phyloP scores from a whole-genome alignment of 495 filamentous ascomycete species.

The Xylaria sp. region DNA sequence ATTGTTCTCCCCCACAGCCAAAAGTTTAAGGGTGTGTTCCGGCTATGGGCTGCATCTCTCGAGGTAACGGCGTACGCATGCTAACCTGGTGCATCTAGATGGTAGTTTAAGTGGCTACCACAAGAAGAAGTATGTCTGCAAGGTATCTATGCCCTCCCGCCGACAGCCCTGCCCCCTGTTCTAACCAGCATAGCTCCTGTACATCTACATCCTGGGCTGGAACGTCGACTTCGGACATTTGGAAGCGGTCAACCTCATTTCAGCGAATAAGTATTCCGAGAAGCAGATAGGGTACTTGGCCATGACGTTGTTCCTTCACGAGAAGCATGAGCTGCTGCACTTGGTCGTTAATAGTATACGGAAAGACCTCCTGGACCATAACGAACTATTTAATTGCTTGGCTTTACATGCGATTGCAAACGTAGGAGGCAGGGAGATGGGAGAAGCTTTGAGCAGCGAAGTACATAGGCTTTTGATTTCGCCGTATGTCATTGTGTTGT shows the following conservation, averaged over 20 bases:
- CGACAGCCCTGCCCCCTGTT: neutral
- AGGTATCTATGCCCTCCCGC: conserved; percentile 56
- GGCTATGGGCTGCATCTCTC: conserved; percentile 13
- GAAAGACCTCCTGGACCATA: conserved; percentile 92
- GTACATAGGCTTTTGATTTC: conserved; percentile 96
- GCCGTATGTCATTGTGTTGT: conserved; percentile 67
- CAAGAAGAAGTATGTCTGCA: conserved; percentile 99
- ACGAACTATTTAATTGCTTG: conserved; percentile 96
- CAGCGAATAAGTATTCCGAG: conserved; percentile 95
- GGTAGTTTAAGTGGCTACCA: conserved; percentile 93
- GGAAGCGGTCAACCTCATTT: conserved; percentile 97
- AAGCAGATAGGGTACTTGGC: conserved; percentile 99
- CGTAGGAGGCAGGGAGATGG: conserved; percentile 96
- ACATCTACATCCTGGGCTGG: conserved; percentile 99
- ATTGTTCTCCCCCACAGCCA: conserved; percentile 53
- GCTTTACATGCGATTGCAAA: conserved; percentile 99
- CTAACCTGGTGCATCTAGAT: conserved; percentile 57
- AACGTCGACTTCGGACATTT: conserved; percentile 99
- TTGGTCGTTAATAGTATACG: conserved; percentile 98
- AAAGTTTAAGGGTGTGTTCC: conserved; percentile 73
- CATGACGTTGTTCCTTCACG: conserved; percentile 96
- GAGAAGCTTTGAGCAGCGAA: conserved; percentile 89
- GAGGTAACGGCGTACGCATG: conserved; percentile 33
- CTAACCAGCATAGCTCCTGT: conserved; percentile 72
- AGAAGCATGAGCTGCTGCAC: conserved; percentile 94